Evolutionary conservation across 1,284 basidiomycete species (phyloP).

Genomic region (Tilletia caries): DNA sequence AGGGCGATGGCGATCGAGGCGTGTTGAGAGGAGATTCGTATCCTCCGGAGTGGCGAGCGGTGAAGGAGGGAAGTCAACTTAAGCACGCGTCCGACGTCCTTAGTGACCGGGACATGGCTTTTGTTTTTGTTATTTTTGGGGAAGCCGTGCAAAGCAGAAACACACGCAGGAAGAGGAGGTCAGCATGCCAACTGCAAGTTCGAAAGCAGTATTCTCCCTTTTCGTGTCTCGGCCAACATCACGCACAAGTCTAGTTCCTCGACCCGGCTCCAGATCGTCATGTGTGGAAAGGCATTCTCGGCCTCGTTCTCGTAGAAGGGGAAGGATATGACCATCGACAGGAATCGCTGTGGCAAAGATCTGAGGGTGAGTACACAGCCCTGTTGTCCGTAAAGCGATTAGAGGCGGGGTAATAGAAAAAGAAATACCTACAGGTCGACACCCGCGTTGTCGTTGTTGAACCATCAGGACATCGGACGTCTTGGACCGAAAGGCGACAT

Average conservation of each 20-base stretch:
- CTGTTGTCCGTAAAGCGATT: neutral
- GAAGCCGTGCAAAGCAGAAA: no score
- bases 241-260: slow-evolving; percentile 47
- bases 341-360: neutral
- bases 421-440: neutral
- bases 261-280: slow-evolving; percentile 43
- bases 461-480: slow-evolving; percentile 1
- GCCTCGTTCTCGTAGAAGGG: slow-evolving; percentile 48
- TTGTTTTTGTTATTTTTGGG: no score
- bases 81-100: slow-evolving; percentile 34
- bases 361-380: neutral
- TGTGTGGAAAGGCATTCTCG: slow-evolving; percentile 36
- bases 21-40: slow-evolving; percentile 42
- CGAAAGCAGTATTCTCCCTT: no score
- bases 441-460: neutral
- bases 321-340: slow-evolving; percentile 44
- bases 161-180: no score
- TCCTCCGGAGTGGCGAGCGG: slow-evolving; percentile 32
- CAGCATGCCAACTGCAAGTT: neutral
- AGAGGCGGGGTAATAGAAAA: no score
- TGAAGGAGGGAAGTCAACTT: slow-evolving; percentile 32
- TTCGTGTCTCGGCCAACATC: no score
- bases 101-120: slow-evolving; percentile 30
- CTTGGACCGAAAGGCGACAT: slow-evolving; percentile 8
- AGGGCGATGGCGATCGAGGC: slow-evolving; percentile 38